These are phyloP conservation scores for Wickerhamiella pararugosa DNA, from an alignment of 1,139 yeast species.

Conservation along the genomic window DNA sequence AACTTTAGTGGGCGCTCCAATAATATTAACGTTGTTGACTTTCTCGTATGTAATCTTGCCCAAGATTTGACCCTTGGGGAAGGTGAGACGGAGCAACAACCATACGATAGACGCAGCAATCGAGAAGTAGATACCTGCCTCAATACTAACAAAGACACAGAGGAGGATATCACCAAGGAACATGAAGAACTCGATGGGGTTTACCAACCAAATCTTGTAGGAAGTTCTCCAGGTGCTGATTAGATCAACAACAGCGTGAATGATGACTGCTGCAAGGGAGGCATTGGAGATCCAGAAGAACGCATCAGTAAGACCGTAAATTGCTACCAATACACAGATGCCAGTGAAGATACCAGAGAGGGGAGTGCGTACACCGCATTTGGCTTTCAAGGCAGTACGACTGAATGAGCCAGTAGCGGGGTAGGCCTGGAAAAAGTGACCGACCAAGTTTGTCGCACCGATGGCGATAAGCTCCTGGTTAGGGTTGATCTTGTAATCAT, in stretches of 20 bases:
- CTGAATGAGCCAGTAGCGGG: slow-evolving; percentile 96
- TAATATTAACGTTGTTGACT: slow-evolving; percentile 35
- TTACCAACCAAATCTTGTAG: slow-evolving; percentile 56
- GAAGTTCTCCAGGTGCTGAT: slow-evolving; percentile 60
- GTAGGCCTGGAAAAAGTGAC: slow-evolving; percentile 84
- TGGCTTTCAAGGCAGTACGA: slow-evolving; percentile 84
- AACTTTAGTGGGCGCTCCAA: slow-evolving; percentile 18
- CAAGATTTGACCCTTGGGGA: slow-evolving; percentile 68
- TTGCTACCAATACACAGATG: slow-evolving; percentile 69
- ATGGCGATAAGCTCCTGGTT: slow-evolving; percentile 92
- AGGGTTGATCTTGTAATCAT: slow-evolving; percentile 80
- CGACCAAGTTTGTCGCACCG: slow-evolving; percentile 80
- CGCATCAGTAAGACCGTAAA: slow-evolving; percentile 68
- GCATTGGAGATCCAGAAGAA: slow-evolving; percentile 89
- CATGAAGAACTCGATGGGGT: slow-evolving; percentile 64
- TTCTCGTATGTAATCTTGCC: slow-evolving; percentile 42
- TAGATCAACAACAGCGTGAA: slow-evolving; percentile 89
- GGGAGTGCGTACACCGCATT: slow-evolving; percentile 93
- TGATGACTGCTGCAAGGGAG: slow-evolving; percentile 69
- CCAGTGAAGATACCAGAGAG: slow-evolving; percentile 88
- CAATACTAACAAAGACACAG: slow-evolving; percentile 71
- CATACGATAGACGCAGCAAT: slow-evolving; percentile 70
- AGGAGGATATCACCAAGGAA: slow-evolving; percentile 65
- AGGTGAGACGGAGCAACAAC: slow-evolving; percentile 57
- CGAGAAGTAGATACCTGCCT: slow-evolving; percentile 82